Percentiles rank a stretch among this genome's conserved stretches.
Evolutionary conservation across 495 filamentous ascomycete species (phyloP).

Genomic region (Lasiosphaeria miniovina): DNA sequence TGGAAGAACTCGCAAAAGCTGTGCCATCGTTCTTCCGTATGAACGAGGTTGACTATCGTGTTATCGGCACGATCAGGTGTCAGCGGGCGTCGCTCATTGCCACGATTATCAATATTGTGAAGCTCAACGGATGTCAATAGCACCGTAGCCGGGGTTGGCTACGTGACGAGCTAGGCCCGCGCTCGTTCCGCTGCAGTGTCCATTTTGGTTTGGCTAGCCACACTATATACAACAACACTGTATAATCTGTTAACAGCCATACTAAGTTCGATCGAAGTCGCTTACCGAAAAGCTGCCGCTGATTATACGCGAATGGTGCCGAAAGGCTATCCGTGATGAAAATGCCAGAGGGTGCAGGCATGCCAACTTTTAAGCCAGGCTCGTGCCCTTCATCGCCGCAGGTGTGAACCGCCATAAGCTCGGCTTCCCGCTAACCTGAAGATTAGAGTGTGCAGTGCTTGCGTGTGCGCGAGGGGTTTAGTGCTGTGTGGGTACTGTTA

Average conservation of each 20-base stretch:
- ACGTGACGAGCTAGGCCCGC: not conserved
- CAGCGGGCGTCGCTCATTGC: constrained; percentile 9
- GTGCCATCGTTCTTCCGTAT: constrained; percentile 5
- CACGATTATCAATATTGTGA: constrained; percentile 6
- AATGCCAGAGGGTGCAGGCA: not conserved
- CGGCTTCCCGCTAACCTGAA: not conserved
- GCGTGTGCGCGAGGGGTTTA: not conserved
- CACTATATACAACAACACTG: constrained; percentile 1
- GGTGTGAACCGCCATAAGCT: not conserved
- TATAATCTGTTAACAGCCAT: not conserved
- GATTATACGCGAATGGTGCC: not conserved
- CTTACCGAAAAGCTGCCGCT: not conserved
- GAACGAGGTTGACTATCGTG: constrained; percentile 11
- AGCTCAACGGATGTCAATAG: constrained; percentile 8
- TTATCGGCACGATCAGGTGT: constrained; percentile 12
- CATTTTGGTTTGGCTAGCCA: not conserved
- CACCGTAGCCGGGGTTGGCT: not conserved
- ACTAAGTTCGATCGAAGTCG: not conserved
- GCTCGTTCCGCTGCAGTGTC: not conserved
- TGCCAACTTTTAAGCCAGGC: not conserved
- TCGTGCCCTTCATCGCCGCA: not conserved
- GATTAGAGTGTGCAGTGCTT: not conserved
- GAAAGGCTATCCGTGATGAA: not conserved
- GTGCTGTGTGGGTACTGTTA: constrained; percentile 6
- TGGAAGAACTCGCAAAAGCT: constrained; percentile 2